Conservation (phyloP, 2,329 filamentous ascomycete species). For the Ophiostoma ulmi region DNA sequence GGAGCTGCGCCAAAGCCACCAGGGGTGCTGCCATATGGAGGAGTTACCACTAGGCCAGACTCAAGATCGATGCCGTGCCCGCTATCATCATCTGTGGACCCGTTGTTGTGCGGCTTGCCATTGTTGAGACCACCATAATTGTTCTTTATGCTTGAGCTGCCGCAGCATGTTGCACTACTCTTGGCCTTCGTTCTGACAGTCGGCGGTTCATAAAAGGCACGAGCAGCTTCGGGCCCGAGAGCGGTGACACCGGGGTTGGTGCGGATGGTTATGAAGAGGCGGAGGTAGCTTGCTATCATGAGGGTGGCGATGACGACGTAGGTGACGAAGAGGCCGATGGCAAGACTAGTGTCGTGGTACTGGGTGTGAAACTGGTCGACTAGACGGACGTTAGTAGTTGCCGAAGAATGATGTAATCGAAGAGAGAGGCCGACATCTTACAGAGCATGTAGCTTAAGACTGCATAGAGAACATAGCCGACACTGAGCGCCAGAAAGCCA, state of each 20-base stretch:
- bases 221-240: conserved; percentile 45
- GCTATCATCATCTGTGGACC: background rate
- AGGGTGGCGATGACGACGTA: conserved; percentile 68
- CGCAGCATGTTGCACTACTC: conserved; percentile 23
- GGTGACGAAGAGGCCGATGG: conserved; percentile 59
- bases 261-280: conserved; percentile 63
- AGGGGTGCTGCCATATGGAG: conserved; percentile 15
- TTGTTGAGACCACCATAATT: background rate
- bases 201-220: conserved; percentile 21
- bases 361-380: conserved; percentile 64
- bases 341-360: conserved; percentile 49
- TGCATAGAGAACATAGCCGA: conserved; percentile 67
- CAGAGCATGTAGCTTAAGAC: conserved; percentile 63
- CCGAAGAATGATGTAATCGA: conserved; percentile 1
- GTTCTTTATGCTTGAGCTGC: conserved; percentile 16
- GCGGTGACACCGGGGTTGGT: conserved; percentile 70
- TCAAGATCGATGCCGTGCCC: conserved; percentile 28
- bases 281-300: conserved; percentile 62
- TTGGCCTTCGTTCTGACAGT: conserved; percentile 21
- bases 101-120: conserved; percentile 17
- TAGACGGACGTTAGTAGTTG: conserved; percentile 35
- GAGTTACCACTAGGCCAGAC: conserved; percentile 22
- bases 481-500: conserved; percentile 57
- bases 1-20: conserved; percentile 17
- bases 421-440: conserved; percentile 40